A percentile compares a stretch with the other conserved stretches of the same genome.
Conservation (phyloP, 768 basidiomycete species). For the Lyophyllum semitale region DNA sequence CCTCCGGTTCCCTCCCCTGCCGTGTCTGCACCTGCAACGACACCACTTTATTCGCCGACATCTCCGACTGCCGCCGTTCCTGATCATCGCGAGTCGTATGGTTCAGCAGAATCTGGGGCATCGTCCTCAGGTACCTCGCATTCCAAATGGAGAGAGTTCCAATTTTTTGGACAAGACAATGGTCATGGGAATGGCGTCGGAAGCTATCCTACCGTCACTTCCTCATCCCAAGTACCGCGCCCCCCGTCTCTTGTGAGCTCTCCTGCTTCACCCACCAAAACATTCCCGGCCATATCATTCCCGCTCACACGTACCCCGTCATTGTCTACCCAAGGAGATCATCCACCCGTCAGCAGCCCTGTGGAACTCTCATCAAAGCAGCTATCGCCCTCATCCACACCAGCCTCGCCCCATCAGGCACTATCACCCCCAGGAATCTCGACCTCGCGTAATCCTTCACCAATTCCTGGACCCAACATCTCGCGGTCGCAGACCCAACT, state of each 20-base stretch:
- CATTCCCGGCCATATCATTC: slow-evolving; percentile 21
- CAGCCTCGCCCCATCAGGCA: slow-evolving; percentile 2
- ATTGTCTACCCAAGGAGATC: neutral
- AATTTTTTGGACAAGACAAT: slow-evolving; percentile 8
- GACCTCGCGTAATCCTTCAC: slow-evolving; percentile 17
- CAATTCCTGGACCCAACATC: slow-evolving; percentile 9
- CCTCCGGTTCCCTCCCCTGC: slow-evolving; percentile 1
- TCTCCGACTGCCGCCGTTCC: neutral
- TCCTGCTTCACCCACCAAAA: slow-evolving; percentile 11
- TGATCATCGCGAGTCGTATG: slow-evolving; percentile 15
- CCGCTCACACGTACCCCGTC: slow-evolving; percentile 16
- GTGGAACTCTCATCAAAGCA: neutral
- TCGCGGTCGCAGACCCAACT: slow-evolving; percentile 4
- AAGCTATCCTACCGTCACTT: slow-evolving; percentile 14
- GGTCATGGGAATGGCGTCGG: slow-evolving; percentile 6
- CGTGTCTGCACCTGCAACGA: neutral
- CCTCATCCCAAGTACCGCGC: slow-evolving; percentile 14
- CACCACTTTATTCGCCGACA: neutral
- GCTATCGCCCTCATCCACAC: slow-evolving; percentile 2
- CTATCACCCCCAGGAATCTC: slow-evolving; percentile 14
- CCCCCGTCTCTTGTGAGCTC: slow-evolving; percentile 13
- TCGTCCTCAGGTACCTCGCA: slow-evolving; percentile 20
- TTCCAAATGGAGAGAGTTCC: slow-evolving; percentile 16
- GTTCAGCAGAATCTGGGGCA: slow-evolving; percentile 20
- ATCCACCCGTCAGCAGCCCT: neutral